phyloP scores from a whole-genome alignment of 2,329 filamentous ascomycete species.

The Chaetomium strumarium region DNA sequence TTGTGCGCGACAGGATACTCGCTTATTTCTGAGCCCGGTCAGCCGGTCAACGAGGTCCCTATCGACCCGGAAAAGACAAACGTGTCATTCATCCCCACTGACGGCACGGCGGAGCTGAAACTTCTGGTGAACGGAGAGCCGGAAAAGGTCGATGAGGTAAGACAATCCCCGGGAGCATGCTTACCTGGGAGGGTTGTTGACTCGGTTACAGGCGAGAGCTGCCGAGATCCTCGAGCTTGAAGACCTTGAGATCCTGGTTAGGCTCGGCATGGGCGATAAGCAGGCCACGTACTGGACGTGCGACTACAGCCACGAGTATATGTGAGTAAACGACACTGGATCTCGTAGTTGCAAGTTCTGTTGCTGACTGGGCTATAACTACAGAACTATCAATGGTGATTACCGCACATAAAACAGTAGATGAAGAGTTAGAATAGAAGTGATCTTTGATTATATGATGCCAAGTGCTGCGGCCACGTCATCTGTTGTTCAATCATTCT shows the following conservation, averaged over 20 bases:
- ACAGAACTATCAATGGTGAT: constrained; percentile 58
- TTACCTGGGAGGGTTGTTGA: background rate
- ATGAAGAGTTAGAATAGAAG: too few species aligned
- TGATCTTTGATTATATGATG: too few species aligned
- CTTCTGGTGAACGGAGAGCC: constrained; percentile 75
- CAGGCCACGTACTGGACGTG: constrained; percentile 78
- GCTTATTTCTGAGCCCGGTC: constrained; percentile 53
- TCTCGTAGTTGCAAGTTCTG: background rate
- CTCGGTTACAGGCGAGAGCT: constrained; percentile 46
- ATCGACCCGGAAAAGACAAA: constrained; percentile 65
- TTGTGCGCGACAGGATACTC: constrained; percentile 89
- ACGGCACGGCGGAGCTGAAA: constrained; percentile 71
- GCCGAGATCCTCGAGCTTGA: constrained; percentile 72
- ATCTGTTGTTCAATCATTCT: too few species aligned
- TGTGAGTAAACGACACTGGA: constrained; percentile 29
- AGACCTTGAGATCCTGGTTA: constrained; percentile 72
- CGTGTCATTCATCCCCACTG: constrained; percentile 71
- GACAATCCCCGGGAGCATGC: background rate
- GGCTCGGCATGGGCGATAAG: constrained; percentile 61
- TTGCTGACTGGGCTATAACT: constrained; percentile 20
- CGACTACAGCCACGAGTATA: constrained; percentile 79
- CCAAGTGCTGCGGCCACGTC: too few species aligned
- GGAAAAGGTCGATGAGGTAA: constrained; percentile 64
- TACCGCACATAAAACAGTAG: constrained; percentile 50
- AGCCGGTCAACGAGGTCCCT: constrained; percentile 52